Evolutionary conservation across 208 protist genomes (phyloP), one percentile per base, ranked within the genome.

Genomic region (Leishmania tarentolae): DNA sequence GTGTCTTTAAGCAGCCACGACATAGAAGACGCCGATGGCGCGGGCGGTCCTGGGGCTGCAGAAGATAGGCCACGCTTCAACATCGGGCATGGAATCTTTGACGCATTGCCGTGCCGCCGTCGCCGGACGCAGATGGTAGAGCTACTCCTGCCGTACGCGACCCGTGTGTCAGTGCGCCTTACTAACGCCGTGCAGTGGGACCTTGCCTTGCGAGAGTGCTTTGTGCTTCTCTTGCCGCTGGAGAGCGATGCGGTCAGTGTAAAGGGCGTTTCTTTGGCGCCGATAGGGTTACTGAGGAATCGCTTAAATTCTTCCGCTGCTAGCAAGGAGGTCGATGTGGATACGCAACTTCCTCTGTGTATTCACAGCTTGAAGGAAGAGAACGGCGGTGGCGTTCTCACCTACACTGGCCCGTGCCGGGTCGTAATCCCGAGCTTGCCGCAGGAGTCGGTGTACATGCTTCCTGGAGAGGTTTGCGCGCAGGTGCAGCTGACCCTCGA

Each of bases 391-490:
- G 47, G 47, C 6, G 6, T 35, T 40, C 74, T 86, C 44, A 79
- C 63, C 40, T 76, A 87, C 76, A 52, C 69, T 47, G 83, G 83
- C 5, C 83, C 83, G 5, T 87, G 83, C 46, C 83, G 81, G 4
- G 75, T 85, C 24, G 63, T 71, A 2, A 81, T 86, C 66, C 69
- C 81, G 63, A 68, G 82, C 65, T 11, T 79, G 9, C 76, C 83
- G 19, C 76, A 74, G 63, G 50, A 79, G 37, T 11, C 61, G 21
- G 37, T 65, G 19, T 44, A 79, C 42, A 57, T 75, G 24, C 78
- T 92, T 24, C 56, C 83, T 28, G 88, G 85, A 3, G 91, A 92
- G 50, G 72, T 94, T 11, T 53, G 75, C 3, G 85, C 89, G 53
- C 83, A 88, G 61, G 79, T 86, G 57, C 79, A 76, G 57, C 52